Percentiles rank a stretch among this genome's conserved stretches.
Evolutionary conservation across 805 yeast genomes (phyloP).

Genomic region (Myxozyma neotropica): DNA sequence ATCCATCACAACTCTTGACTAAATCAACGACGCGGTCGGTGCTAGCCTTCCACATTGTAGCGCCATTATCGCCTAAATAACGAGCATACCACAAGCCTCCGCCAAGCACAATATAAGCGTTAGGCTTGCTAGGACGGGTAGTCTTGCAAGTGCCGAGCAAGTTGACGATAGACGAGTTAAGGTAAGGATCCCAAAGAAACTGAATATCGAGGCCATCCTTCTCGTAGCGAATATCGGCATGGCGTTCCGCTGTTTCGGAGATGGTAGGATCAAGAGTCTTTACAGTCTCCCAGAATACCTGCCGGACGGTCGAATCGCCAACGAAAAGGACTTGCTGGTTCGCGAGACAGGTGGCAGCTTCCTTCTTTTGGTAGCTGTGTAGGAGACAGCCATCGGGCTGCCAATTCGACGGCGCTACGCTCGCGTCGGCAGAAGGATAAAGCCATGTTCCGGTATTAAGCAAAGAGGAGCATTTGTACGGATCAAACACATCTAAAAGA

Average conservation of each 20-base stretch:
- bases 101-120: conserved; percentile 23
- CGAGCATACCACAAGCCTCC: conserved; percentile 34
- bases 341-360: conserved; percentile 28
- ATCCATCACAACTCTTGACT: conserved; percentile 9
- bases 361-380: conserved; percentile 26
- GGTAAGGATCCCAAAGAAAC: conserved; percentile 35
- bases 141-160: conserved; percentile 11
- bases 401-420: conserved; percentile 32
- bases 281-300: conserved; percentile 35
- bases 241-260: conserved; percentile 29
- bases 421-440: conserved; percentile 3
- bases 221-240: conserved; percentile 23
- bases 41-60: conserved; percentile 23
- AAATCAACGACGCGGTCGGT: conserved; percentile 20
- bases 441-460: conserved; percentile 26
- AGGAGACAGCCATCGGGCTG: conserved; percentile 36
- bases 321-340: conserved; percentile 32
- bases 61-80: conserved; percentile 29
- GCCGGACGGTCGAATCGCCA: conserved; percentile 38
- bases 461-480: conserved; percentile 31
- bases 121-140: conserved; percentile 8
- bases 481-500: conserved; percentile 23
- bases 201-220: conserved; percentile 28
- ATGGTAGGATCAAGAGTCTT: conserved; percentile 32
- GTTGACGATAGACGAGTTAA: conserved; percentile 25